Conservation (phyloP, 78 protist species). For the Dictyostelium capitatum region DNA sequence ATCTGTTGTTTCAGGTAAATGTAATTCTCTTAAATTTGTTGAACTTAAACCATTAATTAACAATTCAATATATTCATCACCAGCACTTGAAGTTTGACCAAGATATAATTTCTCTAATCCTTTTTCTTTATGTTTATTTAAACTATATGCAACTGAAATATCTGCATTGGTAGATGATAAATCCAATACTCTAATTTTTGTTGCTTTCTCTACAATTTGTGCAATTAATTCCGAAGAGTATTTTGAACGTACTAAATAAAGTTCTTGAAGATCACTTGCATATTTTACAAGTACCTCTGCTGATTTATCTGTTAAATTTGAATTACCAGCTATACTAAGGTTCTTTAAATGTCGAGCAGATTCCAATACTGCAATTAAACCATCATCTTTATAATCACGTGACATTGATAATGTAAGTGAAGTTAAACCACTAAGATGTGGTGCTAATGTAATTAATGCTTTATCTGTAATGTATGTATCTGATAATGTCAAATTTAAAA, state of each 20-base stretch:
- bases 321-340: background rate
- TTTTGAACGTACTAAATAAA: background rate
- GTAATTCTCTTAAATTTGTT: conserved; percentile 14
- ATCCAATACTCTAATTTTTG: background rate
- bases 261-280: background rate
- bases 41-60: background rate
- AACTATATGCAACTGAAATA: background rate
- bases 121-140: conserved; percentile 37
- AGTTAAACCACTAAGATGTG: background rate
- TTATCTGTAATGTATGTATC: conserved; percentile 7
- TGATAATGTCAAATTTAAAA: background rate
- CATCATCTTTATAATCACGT: conserved; percentile 23
- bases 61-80: conserved; percentile 4
- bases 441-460: conserved; percentile 28
- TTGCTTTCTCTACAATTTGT: conserved; percentile 12
- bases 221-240: background rate
- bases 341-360: background rate
- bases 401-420: background rate
- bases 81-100: background rate
- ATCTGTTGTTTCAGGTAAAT: background rate
- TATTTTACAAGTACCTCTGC: background rate
- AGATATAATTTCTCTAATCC: conserved; percentile 21
- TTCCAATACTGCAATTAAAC: conserved; percentile 5
- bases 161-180: conserved; percentile 7
- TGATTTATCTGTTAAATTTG: conserved; percentile 25